phyloP scores from a whole-genome alignment of 768 basidiomycete genomes.

The Rossbeevera mucosa region DNA sequence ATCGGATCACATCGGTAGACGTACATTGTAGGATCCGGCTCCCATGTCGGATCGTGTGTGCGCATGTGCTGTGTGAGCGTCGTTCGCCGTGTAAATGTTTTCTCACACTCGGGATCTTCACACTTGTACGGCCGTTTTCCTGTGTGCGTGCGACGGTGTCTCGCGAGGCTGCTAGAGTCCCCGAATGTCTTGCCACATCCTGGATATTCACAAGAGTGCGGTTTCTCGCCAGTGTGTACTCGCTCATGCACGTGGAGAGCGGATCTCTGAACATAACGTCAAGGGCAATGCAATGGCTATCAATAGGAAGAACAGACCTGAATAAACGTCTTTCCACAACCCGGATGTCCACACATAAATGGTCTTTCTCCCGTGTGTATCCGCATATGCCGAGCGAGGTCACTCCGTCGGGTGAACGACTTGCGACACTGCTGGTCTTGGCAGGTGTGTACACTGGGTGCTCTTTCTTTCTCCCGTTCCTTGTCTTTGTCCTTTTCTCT shows the following conservation, averaged over 20 bases:
- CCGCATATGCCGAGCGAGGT: conserved; percentile 78
- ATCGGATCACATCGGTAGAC: conserved; percentile 26
- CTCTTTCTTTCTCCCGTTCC: conserved; percentile 41
- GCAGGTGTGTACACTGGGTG: conserved; percentile 55
- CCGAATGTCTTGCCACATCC: conserved; percentile 85
- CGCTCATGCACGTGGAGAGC: conserved; percentile 85
- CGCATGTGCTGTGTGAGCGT: conserved; percentile 85
- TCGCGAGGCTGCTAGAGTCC: conserved; percentile 87
- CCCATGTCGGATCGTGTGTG: conserved; percentile 81
- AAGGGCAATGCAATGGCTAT: conserved; percentile 3
- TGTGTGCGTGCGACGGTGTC: conserved; percentile 86
- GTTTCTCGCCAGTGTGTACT: conserved; percentile 91
- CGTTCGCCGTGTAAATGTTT: conserved; percentile 83
- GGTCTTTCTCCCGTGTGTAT: conserved; percentile 91
- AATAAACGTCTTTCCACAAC: conserved; percentile 88
- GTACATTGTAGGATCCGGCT: conserved; percentile 78
- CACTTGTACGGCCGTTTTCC: conserved; percentile 86
- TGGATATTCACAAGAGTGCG: conserved; percentile 86
- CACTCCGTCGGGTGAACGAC: conserved; percentile 78
- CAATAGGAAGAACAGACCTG: conserved; percentile 49
- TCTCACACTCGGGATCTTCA: conserved; percentile 76
- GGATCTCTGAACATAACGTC: conserved; percentile 55
- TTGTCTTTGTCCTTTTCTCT: conserved; percentile 10
- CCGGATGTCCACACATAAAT: conserved; percentile 64
- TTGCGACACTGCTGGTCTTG: conserved; percentile 73